A percentile compares a stretch with the other conserved stretches of the same genome.
Evolutionary conservation across 345 rosid genomes (phyloP).

Genomic region (Aquilaria yunnanensis): DNA sequence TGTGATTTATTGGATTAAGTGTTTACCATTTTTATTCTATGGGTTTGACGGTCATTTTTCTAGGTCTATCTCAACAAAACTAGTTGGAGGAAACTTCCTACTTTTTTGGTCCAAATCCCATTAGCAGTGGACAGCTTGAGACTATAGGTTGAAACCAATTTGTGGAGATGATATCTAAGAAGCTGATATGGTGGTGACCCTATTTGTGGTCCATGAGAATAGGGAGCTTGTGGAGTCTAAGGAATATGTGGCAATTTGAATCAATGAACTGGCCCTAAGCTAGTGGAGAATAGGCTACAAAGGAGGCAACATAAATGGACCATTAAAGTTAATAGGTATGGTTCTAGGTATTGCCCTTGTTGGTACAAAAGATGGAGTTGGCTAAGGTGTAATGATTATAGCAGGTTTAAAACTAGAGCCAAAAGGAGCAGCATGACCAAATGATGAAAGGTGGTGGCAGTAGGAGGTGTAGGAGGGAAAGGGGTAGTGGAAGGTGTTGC

Average conservation of each 20-base stretch:
- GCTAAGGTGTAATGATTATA: slow-evolving; percentile 37
- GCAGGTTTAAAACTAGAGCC: slow-evolving; percentile 41
- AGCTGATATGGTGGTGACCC: slow-evolving; percentile 51
- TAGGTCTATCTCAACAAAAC: slow-evolving; percentile 4
- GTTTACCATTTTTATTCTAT: too few relatives aligned
- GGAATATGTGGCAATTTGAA: slow-evolving; percentile 52
- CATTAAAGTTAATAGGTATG: slow-evolving; percentile 12
- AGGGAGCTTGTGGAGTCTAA: slow-evolving; percentile 35
- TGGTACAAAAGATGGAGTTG: slow-evolving; percentile 31
- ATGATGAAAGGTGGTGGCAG: slow-evolving; percentile 46
- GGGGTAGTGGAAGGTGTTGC: slow-evolving; percentile 36
- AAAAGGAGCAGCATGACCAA: slow-evolving; percentile 26
- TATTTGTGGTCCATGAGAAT: slow-evolving; percentile 32
- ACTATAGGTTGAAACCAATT: slow-evolving; percentile 39
- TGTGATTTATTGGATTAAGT: too few relatives aligned
- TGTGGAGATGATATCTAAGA: slow-evolving; percentile 38
- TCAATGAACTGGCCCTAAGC: slow-evolving; percentile 44
- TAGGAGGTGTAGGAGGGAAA: slow-evolving; percentile 57
- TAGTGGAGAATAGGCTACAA: slow-evolving; percentile 47
- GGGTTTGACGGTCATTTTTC: too few relatives aligned
- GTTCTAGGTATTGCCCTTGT: slow-evolving; percentile 36
- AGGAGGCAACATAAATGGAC: slow-evolving; percentile 27
- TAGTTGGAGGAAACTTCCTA: slow-evolving; percentile 31
- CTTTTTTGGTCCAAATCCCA: slow-evolving; percentile 55
- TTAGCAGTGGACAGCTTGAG: slow-evolving; percentile 42